These are phyloP conservation scores for Andrographis paniculata DNA, from an alignment of 305 asterid genomes.

Conservation along the genomic window DNA sequence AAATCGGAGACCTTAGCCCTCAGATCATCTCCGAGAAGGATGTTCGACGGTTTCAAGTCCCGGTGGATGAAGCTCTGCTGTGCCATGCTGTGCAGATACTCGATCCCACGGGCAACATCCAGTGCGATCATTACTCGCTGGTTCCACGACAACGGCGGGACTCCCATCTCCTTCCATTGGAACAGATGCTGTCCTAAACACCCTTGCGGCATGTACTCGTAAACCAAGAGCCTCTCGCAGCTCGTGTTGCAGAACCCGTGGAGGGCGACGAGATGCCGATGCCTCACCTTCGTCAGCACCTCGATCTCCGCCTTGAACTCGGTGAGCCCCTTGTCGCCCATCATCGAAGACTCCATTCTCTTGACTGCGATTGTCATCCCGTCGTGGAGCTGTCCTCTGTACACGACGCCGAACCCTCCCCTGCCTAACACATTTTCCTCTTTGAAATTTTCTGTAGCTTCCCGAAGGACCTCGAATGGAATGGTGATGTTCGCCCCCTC, in stretches of 20 bases:
- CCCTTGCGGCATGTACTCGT: not conserved
- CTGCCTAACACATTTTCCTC: not conserved
- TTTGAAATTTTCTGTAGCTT: not conserved
- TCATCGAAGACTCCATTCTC: not conserved
- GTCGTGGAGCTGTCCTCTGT: not conserved
- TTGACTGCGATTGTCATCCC: not conserved
- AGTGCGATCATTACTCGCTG: not conserved
- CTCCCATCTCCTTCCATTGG: not conserved
- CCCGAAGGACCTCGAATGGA: not conserved
- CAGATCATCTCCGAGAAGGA: slow-evolving; percentile 6
- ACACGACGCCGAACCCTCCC: not conserved
- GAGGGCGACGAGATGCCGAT: not conserved
- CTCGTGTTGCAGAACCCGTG: not conserved
- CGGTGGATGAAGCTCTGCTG: not conserved
- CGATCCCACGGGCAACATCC: not conserved
- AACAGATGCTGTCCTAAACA: not conserved
- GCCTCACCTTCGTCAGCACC: not conserved
- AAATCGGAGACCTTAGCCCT: slow-evolving; percentile 14
- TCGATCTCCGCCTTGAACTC: not conserved
- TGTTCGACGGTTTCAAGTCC: not conserved
- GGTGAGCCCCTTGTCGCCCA: not conserved
- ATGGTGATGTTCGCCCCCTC: not conserved
- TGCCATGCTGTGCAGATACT: not conserved
- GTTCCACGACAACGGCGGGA: not conserved
- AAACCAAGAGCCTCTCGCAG: not conserved